Evolutionary conservation across 768 basidiomycete genomes (phyloP), one percentile per base, ranked within the genome.

Genomic region (Kwoniella newhampshirensis): DNA sequence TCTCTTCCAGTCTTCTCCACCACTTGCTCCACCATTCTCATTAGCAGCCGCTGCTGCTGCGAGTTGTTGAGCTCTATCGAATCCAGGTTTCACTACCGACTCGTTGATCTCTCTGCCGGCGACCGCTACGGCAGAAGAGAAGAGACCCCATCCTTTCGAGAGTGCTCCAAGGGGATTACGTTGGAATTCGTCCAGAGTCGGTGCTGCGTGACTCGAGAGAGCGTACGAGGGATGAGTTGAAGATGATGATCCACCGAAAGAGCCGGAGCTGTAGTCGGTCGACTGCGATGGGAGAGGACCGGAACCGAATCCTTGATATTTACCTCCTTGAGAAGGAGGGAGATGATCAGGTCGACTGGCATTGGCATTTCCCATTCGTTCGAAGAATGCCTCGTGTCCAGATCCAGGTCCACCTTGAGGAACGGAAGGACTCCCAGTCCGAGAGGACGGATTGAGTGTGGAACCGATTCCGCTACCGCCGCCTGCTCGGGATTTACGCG

Each of bases 81-180:
- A 78, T 20, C 88, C 87, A 5, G 94, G 94, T 75, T 96, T 90
- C 57, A 98, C 87, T 41, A 98, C 87, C 64, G 84, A 87, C 72
- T 91, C 88, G 63, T 84, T 83, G 46, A 97, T 88, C 17, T 78
- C 87, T 67, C 84, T 84, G 4, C 85, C 82, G 18, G 92, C 92
- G 6, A 51, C 52, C 2, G 62, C 63, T 13, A 98, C 86, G 30
- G 86, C 91, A 0, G 88, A 82, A 26, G 90, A 87, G 71, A 99
- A 87, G n/a, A 98, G 77, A 23, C 91, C 90, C 96, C 96, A 98
- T 42, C 93, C 91, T 79, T 97, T 97, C 67, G 84, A 84, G 13
- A 97, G 77, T 0, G 94, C 93, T 8, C 83, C 85, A 35, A 87
- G 76, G 0, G 94, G 94, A 70, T 91, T 90, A 42, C 87, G 84